Evolutionary conservation across 176 grass and related monocot genomes (phyloP), one percentile per base, ranked within the genome.

Genomic region (Olyra latifolia): DNA sequence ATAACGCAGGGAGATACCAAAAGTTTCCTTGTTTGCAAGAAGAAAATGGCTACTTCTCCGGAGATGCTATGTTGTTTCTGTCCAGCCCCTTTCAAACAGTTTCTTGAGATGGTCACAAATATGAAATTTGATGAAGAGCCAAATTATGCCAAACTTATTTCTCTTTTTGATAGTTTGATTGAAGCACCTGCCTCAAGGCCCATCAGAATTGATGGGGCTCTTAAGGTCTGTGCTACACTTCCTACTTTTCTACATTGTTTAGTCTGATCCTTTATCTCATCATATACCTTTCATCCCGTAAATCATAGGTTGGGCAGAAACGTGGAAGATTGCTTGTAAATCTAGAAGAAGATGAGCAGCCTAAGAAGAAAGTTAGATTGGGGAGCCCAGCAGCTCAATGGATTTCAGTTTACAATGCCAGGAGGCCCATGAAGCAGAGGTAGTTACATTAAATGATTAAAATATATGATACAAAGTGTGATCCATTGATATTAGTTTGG

Each of bases 91-190:
- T 94, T 97, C 57, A 97, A 94, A 77, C 85, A 97, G 30, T 97
- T 97, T 84, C 83, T 97, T 77, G 94, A 97, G 66, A 55, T 79
- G 48, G 94, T 97, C n/a, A 77, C 87, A 79, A 94, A 94, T 84
- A 87, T 97, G 89, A 94, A 97, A 72, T 97, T 90, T 90, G 91
- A 94, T 55, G 94, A 97, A 86, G 94, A 97, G 57, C 94, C 94
- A 86, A 94, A 94, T 63, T 97, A 97, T 7, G 79, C 89, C 53
- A 97, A 94, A 71, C 87, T 97, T 59, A 88, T 97, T 76, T 94
- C 91, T 71, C 80, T 97, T 62, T 97, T 97, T 73, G 91, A 90
- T 84, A 49, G 87, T 75, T 82, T 97, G 72, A 97, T 97, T 24
- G 91, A 90, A 79, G 73, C 85, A 85, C 79, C 91, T 63, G 59